Percentiles rank a stretch among this genome's conserved stretches.
Conservation (phyloP, 441 rosid species). For the Mallotus repandus region DNA sequence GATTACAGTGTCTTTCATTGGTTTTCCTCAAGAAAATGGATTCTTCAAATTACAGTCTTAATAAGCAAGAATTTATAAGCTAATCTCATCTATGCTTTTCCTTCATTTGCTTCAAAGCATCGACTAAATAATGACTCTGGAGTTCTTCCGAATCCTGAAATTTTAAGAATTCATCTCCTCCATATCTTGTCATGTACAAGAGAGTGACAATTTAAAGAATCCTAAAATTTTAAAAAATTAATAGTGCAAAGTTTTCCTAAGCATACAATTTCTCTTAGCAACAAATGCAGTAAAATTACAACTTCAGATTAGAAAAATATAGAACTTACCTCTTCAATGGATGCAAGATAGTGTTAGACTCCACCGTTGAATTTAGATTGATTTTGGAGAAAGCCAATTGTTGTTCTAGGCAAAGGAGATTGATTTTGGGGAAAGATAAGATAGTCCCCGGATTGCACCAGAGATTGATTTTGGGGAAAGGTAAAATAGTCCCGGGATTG, state of each 20-base stretch:
- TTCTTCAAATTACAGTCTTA: slow-evolving; percentile 18
- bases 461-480: too few relatives aligned
- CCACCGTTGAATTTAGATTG: slow-evolving; percentile 77
- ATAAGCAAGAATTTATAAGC: slow-evolving; percentile 10
- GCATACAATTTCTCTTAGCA: background rate
- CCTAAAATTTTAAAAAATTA: too few relatives aligned
- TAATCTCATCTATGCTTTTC: slow-evolving; percentile 71
- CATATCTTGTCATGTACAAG: slow-evolving; percentile 98
- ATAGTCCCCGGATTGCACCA: too few relatives aligned
- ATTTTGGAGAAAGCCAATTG: slow-evolving; percentile 77
- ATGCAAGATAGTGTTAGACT: slow-evolving; percentile 83
- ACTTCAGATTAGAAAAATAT: slow-evolving; percentile 7
- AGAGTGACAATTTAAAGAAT: too few relatives aligned
- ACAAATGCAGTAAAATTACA: background rate
- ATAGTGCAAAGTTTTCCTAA: background rate
- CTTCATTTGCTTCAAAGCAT: slow-evolving; percentile 99
- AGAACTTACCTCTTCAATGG: slow-evolving; percentile 82
- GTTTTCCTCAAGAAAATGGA: background rate
- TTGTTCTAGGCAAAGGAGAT: slow-evolving; percentile 38
- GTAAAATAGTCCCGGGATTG: too few relatives aligned
- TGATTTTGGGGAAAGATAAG: too few relatives aligned
- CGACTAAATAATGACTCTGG: slow-evolving; percentile 98
- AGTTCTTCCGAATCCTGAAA: slow-evolving; percentile 99
- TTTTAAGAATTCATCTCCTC: slow-evolving; percentile 94
- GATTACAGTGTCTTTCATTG: background rate